Base-by-base conservation (phyloP, 768 basidiomycete genomes). In the Amanita molliuscula region DNA sequence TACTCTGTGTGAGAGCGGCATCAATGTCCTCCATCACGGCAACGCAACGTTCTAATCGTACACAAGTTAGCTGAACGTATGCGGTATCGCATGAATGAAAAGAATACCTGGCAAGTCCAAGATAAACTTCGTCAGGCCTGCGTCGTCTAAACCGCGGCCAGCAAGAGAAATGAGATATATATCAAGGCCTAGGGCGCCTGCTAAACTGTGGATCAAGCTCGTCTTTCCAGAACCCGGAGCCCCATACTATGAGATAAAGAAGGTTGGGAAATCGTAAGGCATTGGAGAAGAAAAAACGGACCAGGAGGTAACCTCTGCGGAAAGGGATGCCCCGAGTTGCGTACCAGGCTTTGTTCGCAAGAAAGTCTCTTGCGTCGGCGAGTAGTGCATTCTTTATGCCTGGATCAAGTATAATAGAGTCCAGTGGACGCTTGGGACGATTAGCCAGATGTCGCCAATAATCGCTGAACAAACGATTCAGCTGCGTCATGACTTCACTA, bases 21-120 rank as follows among this genome's bases (percentile, higher is more conserved):
- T 91, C 88, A 48, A 90, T 82, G 60, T 90, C 88, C 61, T 89
- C 87, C 78, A 90, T 87, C 31, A 91, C 69, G 3, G 81, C 78
- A 49, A 90, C 82, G 57, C 82, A 87, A 55, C 72, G 71, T 50
- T 79, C 71, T 71, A 48, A 6, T 6, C 23, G 42, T 48, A 34
- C 25, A 36, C 28, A 10, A 31, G 29, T 5, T 16, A 15, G 29
- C 54, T 53, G 11, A n/a, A 51, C 29, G 7, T 48, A 33, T 1
- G 49, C 45, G 2, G 55, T 9, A 6, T 23, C 3, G 28, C 23
- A 6, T 2, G 38, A 11, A 35, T 23, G 18, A 20, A 35, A n/a
- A 62, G 54, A 40, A 23, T 54, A 68, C 70, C 72, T n/a, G 88
- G 87, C 2, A 88, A 26, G 6, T 62, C 64, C 7, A 72, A 67